These are phyloP conservation scores for Fraxinus quadrangulata DNA, from an alignment of 257 asterid species.

Conservation along the genomic window DNA sequence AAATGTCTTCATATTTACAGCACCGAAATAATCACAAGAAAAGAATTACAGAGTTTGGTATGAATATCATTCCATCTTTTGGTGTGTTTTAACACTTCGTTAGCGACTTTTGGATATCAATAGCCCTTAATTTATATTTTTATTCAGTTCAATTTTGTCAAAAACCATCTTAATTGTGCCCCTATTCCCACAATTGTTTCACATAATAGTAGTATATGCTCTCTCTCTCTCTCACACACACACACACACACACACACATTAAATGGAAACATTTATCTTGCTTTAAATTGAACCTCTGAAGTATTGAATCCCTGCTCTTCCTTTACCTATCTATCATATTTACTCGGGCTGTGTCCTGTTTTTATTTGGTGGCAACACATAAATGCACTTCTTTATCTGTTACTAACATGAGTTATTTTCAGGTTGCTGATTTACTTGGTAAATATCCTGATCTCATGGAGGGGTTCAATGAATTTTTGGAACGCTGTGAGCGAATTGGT, in stretches of 20 bases:
- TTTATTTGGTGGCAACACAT: conserved; percentile 1
- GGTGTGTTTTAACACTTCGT: conserved; percentile 14
- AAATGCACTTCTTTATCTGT: conserved; percentile 3
- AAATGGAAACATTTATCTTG: conserved; percentile 3
- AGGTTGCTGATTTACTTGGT: conserved; percentile 89
- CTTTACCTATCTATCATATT: conserved; percentile 9
- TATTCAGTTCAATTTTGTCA: conserved; percentile 12
- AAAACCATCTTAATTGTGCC: conserved; percentile 14
- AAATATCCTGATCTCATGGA: conserved; percentile 93
- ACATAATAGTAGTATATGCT: conserved; percentile 9
- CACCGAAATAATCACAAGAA: conserved; percentile 86
- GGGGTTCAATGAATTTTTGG: conserved; percentile 80
- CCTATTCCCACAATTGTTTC: conserved; percentile 3
- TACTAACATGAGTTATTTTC: conserved; percentile 29
- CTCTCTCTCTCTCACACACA: not conserved
- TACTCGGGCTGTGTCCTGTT: not conserved
- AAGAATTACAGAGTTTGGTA: conserved; percentile 89
- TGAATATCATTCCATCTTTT: conserved; percentile 26
- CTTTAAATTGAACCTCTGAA: conserved; percentile 8
- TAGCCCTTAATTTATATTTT: not conserved
- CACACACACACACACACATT: not conserved
- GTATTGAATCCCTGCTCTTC: conserved; percentile 12
- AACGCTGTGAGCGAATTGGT: conserved; percentile 91
- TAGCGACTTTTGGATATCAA: conserved; percentile 10
- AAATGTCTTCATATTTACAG: conserved; percentile 95